Evolutionary conservation across 768 basidiomycete genomes (phyloP).

Genomic region (Lactifluus subvellereus): DNA sequence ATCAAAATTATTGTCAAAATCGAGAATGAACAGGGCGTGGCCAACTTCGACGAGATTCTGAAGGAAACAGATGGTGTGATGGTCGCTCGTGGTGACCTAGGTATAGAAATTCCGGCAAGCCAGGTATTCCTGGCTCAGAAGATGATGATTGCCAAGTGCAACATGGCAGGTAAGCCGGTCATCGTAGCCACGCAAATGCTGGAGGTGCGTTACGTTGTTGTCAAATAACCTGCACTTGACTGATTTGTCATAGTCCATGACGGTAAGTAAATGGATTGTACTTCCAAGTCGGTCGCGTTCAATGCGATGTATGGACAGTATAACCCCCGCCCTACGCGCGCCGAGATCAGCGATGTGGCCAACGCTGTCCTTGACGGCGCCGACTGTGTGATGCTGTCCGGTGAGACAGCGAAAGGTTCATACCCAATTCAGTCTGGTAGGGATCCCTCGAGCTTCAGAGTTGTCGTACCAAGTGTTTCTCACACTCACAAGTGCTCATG

Average conservation of each 20-base stretch:
- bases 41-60: slow-evolving; percentile 98
- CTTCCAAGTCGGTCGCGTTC: neutral
- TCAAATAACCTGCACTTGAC: slow-evolving; percentile 16
- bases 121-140: slow-evolving; percentile 99
- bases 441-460: slow-evolving; percentile 25
- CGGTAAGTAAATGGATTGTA: slow-evolving; percentile 42
- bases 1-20: slow-evolving; percentile 99
- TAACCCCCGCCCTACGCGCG: slow-evolving; percentile 98
- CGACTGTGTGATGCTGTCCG: slow-evolving; percentile 99
- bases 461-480: neutral
- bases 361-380: slow-evolving; percentile 98
- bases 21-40: slow-evolving; percentile 98
- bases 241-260: slow-evolving; percentile 70
- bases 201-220: slow-evolving; percentile 49
- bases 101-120: slow-evolving; percentile 99
- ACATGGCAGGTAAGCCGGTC: slow-evolving; percentile 94
- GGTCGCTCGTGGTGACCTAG: slow-evolving; percentile 99
- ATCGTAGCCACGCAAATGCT: slow-evolving; percentile 99
- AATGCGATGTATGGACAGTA: slow-evolving; percentile 47
- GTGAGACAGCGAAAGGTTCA: slow-evolving; percentile 96
- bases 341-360: slow-evolving; percentile 98
- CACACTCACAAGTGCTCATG: slow-evolving; percentile 68
- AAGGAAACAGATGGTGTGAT: slow-evolving; percentile 96
- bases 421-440: slow-evolving; percentile 94
- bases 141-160: slow-evolving; percentile 99